Conservation (phyloP, 208 protist species). For the Trypanosoma vivax region DNA sequence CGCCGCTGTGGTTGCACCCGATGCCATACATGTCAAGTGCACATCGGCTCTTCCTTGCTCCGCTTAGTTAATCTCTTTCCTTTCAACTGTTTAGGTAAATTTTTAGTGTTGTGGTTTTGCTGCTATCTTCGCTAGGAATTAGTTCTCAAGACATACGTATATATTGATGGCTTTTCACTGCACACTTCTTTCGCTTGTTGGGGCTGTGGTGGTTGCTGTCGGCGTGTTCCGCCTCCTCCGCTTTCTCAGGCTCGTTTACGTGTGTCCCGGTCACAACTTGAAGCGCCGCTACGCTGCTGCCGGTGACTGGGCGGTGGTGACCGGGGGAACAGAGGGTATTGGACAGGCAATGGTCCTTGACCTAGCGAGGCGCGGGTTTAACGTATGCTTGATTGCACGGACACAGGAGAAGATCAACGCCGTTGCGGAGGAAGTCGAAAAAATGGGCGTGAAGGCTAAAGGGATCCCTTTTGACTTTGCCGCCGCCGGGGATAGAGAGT, state of each 20-base stretch:
- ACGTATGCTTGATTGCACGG: constrained; percentile 87
- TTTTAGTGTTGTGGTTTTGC: too few relatives aligned
- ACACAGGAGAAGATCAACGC: constrained; percentile 82
- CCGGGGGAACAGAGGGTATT: constrained; percentile 93
- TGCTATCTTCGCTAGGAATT: too few relatives aligned
- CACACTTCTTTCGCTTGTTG: constrained; percentile 26
- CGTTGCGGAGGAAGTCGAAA: constrained; percentile 60
- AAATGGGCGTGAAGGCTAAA: constrained; percentile 62
- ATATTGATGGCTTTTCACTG: constrained; percentile 11
- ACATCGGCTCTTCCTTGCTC: too few relatives aligned
- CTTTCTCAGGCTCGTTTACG: constrained; percentile 50
- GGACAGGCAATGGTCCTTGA: constrained; percentile 87
- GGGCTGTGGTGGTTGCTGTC: constrained; percentile 25
- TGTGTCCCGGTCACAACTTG: constrained; percentile 41
- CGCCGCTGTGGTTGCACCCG: too few relatives aligned
- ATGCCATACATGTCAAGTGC: too few relatives aligned
- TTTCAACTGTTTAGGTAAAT: too few relatives aligned
- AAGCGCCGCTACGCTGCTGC: constrained; percentile 63
- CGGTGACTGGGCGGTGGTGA: constrained; percentile 89
- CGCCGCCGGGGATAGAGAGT: constrained; percentile 41
- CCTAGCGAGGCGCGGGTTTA: constrained; percentile 86
- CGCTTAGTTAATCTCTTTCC: too few relatives aligned
- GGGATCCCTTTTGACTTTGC: constrained; percentile 84
- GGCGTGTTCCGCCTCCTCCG: constrained; percentile 29
- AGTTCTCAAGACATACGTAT: too few relatives aligned